Conservation (phyloP, 371 early-diverging fungal species). For the Rhizopus microsporus region DNA sequence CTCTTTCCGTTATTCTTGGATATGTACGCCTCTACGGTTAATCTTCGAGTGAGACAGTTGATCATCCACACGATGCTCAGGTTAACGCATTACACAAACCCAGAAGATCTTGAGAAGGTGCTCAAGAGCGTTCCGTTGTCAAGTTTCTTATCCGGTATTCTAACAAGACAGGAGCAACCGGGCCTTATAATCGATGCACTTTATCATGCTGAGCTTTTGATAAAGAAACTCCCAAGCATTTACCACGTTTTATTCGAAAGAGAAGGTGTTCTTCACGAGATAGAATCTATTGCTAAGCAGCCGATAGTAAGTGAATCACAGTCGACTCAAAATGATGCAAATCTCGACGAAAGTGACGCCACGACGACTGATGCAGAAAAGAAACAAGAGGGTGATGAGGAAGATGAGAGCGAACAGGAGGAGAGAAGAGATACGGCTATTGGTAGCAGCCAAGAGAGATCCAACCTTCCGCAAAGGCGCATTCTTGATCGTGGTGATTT, state of each 20-base stretch:
- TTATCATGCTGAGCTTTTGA: constrained; percentile 56
- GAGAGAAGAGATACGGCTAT: constrained; percentile 4
- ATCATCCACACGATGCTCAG: constrained; percentile 59
- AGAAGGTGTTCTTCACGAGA: constrained; percentile 66
- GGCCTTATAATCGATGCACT: constrained; percentile 57
- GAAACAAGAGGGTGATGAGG: constrained; percentile 13
- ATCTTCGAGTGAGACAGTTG: constrained; percentile 57
- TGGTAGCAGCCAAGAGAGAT: neutral
- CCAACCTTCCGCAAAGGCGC: constrained; percentile 6
- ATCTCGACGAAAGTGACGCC: constrained; percentile 17
- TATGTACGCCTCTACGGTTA: constrained; percentile 60
- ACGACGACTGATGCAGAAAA: constrained; percentile 12
- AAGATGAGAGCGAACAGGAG: constrained; percentile 18
- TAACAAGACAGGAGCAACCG: constrained; percentile 63
- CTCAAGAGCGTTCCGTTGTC: constrained; percentile 54
- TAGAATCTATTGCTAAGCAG: constrained; percentile 47
- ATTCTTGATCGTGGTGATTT: constrained; percentile 33
- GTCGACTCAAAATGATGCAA: constrained; percentile 5
- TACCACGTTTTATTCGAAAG: constrained; percentile 61
- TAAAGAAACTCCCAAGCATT: constrained; percentile 54
- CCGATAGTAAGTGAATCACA: constrained; percentile 15
- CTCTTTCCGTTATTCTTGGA: constrained; percentile 61
- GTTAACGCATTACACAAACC: constrained; percentile 46
- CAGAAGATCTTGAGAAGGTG: constrained; percentile 34
- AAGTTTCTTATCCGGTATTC: constrained; percentile 60